Conservation (phyloP, 1,284 basidiomycete genomes). For the Ganoderma lucidum region DNA sequence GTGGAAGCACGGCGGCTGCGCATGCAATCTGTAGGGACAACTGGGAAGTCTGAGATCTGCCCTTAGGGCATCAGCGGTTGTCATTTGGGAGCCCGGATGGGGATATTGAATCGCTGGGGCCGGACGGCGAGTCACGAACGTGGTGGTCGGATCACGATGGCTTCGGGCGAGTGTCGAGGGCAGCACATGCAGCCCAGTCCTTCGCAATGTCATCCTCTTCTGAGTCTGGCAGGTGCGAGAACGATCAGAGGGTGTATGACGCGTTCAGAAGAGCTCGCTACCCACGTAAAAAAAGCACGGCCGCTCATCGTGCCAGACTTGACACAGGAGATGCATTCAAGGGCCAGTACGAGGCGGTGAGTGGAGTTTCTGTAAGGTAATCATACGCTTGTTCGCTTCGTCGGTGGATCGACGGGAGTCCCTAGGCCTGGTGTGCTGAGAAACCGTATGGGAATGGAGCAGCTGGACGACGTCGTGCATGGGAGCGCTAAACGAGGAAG, state of each 20-base stretch:
- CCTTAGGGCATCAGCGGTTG: not conserved
- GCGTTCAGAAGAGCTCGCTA: not conserved
- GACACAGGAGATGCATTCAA: not conserved
- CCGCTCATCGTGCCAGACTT: conserved; percentile 1
- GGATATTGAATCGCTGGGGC: not conserved
- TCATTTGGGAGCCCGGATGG: not conserved
- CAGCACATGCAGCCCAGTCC: not conserved
- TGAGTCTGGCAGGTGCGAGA: conserved; percentile 11
- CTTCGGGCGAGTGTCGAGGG: not conserved
- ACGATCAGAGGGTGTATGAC: conserved; percentile 1
- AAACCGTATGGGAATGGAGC: not conserved
- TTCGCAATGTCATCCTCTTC: not conserved
- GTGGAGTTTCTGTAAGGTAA: not conserved
- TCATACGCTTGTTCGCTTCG: not conserved
- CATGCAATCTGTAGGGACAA: not conserved
- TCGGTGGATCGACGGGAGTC: not conserved
- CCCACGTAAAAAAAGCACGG: conserved; percentile 1
- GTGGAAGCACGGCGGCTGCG: not conserved
- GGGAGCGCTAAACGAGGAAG: not conserved
- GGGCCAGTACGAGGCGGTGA: conserved; percentile 7
- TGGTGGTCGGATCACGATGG: conserved; percentile 6
- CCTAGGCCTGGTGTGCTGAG: not conserved
- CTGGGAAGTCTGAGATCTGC: not conserved
- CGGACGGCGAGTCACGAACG: conserved; percentile 4
- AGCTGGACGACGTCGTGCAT: not conserved